Base-by-base conservation (phyloP, 257 asterid species). In the Marsdenia floribunda region DNA sequence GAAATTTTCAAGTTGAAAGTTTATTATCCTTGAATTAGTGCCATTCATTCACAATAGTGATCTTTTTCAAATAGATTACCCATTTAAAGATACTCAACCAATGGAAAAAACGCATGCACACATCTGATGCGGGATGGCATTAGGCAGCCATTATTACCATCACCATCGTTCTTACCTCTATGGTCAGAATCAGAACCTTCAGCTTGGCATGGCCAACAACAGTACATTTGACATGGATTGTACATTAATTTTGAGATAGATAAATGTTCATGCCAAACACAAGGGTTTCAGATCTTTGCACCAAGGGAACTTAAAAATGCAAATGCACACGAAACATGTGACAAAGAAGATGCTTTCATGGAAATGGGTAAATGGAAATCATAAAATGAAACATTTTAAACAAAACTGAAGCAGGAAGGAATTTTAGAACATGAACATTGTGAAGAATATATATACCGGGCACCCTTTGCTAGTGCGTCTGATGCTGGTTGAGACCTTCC, bases 401-500 rank as follows among this genome's bases (percentile, higher is more conserved):
- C 49, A 29, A 80, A 15, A 53, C 53, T 18, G 11, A 40, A 68
- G 8, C 7, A 50, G 16, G 44, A 54, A 11, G 11, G 26, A 50
- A 53, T 58, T 6, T 19, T 18, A 55, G 10, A 55, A 65, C n/a
- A 53, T n/a, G 46, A 80, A 60, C 50, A 52, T 73, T 35, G 60
- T 35, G 37, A 52, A 76, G 68, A 46, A 71, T 71, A 40, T n/a
- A 55, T 85, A 66, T 88, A 95, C 99, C 98, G 97, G 38, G 98
- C 99, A 80, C 91, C 99, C 91, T 89, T 92, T 33, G 90, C 96
- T 77, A 95, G 99, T 14, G 99, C 97, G 79, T 95, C 99, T 0
- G 98, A 95, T 49, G 98, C 97, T 80, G 99, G 91, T 80, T 95
- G 99, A 5, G 94, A 72, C 83, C 99, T 85, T 77, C 98, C 99